These are phyloP conservation scores for Cyclostephanos tholiformis DNA, from an alignment of 108 stramenopile species.

Conservation along the genomic window DNA sequence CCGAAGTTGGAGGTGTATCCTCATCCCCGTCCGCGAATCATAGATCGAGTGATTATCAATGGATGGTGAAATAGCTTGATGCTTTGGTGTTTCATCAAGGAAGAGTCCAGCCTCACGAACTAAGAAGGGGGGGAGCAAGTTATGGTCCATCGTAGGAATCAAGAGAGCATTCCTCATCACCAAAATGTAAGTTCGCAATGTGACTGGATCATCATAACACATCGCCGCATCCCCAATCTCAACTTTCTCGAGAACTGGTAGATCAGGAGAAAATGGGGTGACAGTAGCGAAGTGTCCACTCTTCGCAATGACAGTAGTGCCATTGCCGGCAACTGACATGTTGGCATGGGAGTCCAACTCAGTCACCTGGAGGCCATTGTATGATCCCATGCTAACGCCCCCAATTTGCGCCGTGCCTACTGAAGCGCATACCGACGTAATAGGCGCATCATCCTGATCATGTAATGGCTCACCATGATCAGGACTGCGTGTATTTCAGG, in stretches of 20 bases:
- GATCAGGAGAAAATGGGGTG: constrained; percentile 4
- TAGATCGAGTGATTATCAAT: background rate
- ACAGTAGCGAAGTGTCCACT: constrained; percentile 7
- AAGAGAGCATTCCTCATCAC: too few species aligned
- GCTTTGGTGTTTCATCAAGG: constrained; percentile 46
- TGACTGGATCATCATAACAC: constrained; percentile 27
- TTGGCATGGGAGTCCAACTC: constrained; percentile 7
- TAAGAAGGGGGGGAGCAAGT: constrained; percentile 27
- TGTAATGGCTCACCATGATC: background rate
- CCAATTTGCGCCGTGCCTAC: background rate
- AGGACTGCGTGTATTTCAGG: background rate
- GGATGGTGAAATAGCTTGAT: background rate
- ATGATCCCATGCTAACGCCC: background rate
- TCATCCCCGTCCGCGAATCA: background rate
- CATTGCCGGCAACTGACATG: constrained; percentile 12
- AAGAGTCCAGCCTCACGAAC: constrained; percentile 32
- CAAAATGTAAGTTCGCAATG: constrained; percentile 7
- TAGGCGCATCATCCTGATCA: constrained; percentile 1
- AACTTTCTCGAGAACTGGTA: background rate
- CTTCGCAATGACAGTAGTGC: too few species aligned
- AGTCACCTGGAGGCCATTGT: background rate
- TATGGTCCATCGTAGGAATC: constrained; percentile 45
- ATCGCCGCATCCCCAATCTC: constrained; percentile 43
- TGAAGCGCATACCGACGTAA: background rate
- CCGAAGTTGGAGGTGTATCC: background rate